Evolutionary conservation across 495 filamentous ascomycete species (phyloP), one percentile per base, ranked within the genome.

Genomic region (Neurospora sp.): DNA sequence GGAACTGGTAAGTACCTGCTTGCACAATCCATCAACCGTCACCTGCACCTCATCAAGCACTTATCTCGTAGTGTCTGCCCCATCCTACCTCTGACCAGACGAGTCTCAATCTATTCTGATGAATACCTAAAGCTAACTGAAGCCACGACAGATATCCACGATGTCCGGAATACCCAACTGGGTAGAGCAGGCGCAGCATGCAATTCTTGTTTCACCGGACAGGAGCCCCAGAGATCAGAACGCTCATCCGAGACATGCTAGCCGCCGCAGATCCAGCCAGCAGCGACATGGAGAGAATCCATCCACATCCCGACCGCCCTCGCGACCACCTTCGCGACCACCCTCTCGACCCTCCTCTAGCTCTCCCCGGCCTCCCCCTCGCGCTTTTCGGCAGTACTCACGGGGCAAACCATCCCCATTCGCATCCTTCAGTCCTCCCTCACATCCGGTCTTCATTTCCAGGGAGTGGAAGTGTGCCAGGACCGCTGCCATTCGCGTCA

Each of bases 231-330:
- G 54, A 66, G 54, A 34, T 66, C 54, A 31, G 3, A 15, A 34
- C 31, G 28, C 54, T 66, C 28, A 28, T 36, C 54, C 54, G 24
- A 66, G 13, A 34, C 54, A 66, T 66, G 11, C 54, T 19, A 19
- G 28, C 54, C 54, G 54, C 28, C 28, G 15, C 54, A 66, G 54
- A 36, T 36, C 54, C 6, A 66, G 54, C 54, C 54, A 66, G 28
- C 54, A 66, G 28, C 54, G 54, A 36, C 54, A 36, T 0, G 4
- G 13, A 34, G 28, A 10, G 6, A 66, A 66, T 15, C 19, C 71
- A 81, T 83, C 74, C 80, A 82, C n/a, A 73, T 83, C 40, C 80
- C 81, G 11, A 79, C 80, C 45, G 79, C 81, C 42, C 73, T 82
- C 59, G 76, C 72, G 34, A 74, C 76, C 37, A 72, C 71, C 10